Conservation (phyloP, 768 basidiomycete species). For the Pulveroboletus sp. region DNA sequence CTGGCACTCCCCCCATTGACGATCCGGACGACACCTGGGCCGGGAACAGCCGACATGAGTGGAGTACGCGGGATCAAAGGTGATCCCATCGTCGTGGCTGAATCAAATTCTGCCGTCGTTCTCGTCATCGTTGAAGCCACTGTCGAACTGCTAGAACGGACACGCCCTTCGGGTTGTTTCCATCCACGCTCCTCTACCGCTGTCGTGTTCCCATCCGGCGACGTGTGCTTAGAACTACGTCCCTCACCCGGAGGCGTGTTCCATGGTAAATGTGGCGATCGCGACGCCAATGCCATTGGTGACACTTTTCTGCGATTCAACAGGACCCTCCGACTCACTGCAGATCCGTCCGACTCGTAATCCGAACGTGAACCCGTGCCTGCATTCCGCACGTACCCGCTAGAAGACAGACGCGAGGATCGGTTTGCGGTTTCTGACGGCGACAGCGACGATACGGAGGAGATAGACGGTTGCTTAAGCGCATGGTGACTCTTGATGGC, state of each 20-base stretch:
- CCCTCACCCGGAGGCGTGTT: conserved; percentile 38
- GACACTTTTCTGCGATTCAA: conserved; percentile 66
- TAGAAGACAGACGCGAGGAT: conserved; percentile 22
- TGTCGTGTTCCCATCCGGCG: conserved; percentile 15
- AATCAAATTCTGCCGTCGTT: conserved; percentile 29
- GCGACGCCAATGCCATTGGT: conserved; percentile 60
- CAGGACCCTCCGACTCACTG: conserved; percentile 51
- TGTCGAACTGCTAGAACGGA: background rate
- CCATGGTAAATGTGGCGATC: conserved; percentile 33
- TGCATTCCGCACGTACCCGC: conserved; percentile 8
- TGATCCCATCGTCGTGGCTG: conserved; percentile 35
- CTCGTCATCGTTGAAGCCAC: too few species aligned
- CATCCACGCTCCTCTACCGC: conserved; percentile 28
- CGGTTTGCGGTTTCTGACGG: conserved; percentile 45
- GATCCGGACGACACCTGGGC: conserved; percentile 20
- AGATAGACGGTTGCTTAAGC: conserved; percentile 51
- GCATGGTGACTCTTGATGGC: conserved; percentile 32
- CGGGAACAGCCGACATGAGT: conserved; percentile 18
- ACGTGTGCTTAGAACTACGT: conserved; percentile 20
- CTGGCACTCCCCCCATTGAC: conserved; percentile 23
- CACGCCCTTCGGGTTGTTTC: conserved; percentile 24
- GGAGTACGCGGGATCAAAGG: conserved; percentile 39
- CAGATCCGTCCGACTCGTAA: conserved; percentile 50
- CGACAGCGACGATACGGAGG: conserved; percentile 61
- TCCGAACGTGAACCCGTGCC: conserved; percentile 39